These are phyloP conservation scores for Aureobasidium zeae DNA, from an alignment of 2,329 filamentous ascomycete species.

Conservation along the genomic window DNA sequence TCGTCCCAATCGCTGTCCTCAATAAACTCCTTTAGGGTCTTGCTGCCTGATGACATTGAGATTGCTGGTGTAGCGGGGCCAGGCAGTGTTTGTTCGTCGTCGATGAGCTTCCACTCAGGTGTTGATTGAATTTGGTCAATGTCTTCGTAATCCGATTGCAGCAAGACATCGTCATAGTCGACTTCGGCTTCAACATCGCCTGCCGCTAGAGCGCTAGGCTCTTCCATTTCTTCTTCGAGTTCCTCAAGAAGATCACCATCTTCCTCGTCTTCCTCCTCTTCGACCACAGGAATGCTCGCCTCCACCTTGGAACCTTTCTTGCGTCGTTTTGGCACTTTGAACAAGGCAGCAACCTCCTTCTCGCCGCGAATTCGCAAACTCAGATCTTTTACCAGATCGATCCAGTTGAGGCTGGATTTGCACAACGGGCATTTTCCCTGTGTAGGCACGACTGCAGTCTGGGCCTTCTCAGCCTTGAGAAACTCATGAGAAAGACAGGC, in stretches of 20 bases:
- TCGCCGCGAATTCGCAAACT: conserved; percentile 62
- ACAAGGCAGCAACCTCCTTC: conserved; percentile 60
- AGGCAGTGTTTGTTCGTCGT: conserved; percentile 18
- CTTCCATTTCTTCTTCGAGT: background rate
- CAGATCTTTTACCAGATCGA: conserved; percentile 71
- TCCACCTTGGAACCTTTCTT: conserved; percentile 19
- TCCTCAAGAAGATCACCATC: conserved; percentile 4
- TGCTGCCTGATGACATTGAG: background rate
- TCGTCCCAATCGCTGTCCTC: conserved; percentile 49
- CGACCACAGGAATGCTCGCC: background rate
- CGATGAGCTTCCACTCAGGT: conserved; percentile 7
- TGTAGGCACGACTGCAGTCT: conserved; percentile 53
- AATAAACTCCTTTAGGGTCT: conserved; percentile 31
- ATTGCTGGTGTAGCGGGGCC: background rate
- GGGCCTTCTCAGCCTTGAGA: conserved; percentile 33
- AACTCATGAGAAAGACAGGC: conserved; percentile 47
- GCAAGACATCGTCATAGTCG: conserved; percentile 10
- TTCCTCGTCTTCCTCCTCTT: background rate
- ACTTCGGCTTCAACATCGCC: conserved; percentile 1
- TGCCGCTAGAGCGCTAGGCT: conserved; percentile 2
- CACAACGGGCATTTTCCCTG: conserved; percentile 65
- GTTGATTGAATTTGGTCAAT: conserved; percentile 4
- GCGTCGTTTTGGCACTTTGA: conserved; percentile 44
- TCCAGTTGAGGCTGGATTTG: conserved; percentile 55
- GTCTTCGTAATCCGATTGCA: conserved; percentile 10